Conservation (phyloP, 768 basidiomycete species). For the Russula olivacea region DNA sequence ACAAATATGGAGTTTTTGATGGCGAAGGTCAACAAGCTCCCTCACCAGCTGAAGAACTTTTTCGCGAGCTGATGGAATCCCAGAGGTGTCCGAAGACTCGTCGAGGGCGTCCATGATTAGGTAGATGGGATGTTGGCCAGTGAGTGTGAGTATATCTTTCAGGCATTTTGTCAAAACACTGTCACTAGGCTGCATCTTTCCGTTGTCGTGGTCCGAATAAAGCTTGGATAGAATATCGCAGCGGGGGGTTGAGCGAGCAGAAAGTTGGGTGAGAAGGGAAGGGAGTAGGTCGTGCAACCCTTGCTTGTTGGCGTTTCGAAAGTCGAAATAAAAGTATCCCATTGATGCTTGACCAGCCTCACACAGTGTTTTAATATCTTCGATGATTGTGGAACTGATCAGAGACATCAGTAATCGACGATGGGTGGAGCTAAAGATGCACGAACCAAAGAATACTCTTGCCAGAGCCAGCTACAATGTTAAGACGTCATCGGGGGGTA, state of each 20-base stretch:
- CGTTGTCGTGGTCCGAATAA: neutral
- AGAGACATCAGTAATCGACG: neutral
- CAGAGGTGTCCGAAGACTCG: neutral
- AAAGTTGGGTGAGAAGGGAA: neutral
- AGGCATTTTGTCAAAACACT: neutral
- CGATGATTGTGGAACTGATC: neutral
- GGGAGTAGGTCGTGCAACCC: neutral
- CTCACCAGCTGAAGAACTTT: neutral
- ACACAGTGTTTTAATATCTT: neutral
- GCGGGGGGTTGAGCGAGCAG: neutral
- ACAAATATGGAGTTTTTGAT: neutral
- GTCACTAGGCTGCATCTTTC: neutral
- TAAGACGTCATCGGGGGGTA: neutral
- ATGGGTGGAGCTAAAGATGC: neutral
- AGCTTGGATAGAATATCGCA: neutral
- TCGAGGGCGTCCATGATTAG: neutral
- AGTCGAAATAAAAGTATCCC: neutral
- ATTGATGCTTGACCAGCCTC: neutral
- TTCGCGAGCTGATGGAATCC: neutral
- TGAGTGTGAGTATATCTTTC: neutral
- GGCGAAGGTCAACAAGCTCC: neutral
- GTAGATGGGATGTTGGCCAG: neutral
- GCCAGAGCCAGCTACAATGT: neutral
- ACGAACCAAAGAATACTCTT: neutral
- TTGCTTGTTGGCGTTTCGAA: neutral